Base-by-base conservation (phyloP, 2,329 filamentous ascomycete genomes). In the Paraphaeosphaeria minitans region DNA sequence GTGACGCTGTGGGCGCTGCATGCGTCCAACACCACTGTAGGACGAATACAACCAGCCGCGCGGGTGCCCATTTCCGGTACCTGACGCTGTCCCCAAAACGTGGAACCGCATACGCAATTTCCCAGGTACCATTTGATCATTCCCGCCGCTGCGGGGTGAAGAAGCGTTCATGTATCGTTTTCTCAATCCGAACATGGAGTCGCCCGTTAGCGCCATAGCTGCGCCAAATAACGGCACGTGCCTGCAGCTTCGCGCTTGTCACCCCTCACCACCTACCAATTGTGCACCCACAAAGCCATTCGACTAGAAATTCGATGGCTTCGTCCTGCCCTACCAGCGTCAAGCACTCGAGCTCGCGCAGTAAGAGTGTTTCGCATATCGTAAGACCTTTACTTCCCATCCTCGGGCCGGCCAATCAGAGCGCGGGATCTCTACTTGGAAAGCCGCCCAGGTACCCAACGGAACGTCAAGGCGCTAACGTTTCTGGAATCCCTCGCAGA, bases 401-500 rank as follows among this genome's bases (percentile, higher is more conserved):
- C 37, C 50, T 58, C 53, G 55, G 35, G 42, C 24, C 43, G 54
- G 43, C 70, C 68, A 73, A 73, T 73, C 58, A 71, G 43, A 63
- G 43, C 27, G 35, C 63, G 62, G 62, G 69, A 66, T 55, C 48
- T 56, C 57, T 58, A 62, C 48, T 47, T 37, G 27, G 47, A 57
- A 73, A 71, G 68, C 69, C 69, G 69, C 70, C 66, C 55, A 66
- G 62, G 62, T 65, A 61, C 62, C 64, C 68, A 67, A 70, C 68
- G 66, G 63, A 65, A 63, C 57, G 59, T 54, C 42, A 31, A 51
- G 51, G 57, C 57, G 57, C 57, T 59, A 59, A 59, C 22, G 31
- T 27, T 47, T 45, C 51, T 53, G 51, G 27, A 53, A 43, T 22
- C 10, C 39, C 14, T 31, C 29, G 41, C 51, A 53, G 29, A 35